These are phyloP conservation scores for Eimeria praecox DNA, from an alignment of 169 alveolate species.

Conservation along the genomic window DNA sequence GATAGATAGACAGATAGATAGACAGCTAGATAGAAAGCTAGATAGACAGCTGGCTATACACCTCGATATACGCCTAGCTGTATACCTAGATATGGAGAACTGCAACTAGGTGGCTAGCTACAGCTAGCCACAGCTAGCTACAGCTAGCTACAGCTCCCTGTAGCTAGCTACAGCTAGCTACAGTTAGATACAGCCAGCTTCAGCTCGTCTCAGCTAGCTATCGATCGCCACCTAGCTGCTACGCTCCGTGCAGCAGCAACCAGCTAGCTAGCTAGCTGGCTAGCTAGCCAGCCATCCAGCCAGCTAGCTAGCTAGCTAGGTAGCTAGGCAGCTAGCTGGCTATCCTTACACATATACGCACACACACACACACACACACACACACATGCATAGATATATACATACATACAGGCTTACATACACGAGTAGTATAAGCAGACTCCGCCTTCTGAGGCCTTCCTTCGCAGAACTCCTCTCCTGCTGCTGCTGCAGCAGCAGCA, in stretches of 20 bases:
- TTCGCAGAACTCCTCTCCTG: neutral
- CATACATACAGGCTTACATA: neutral
- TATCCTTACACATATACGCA: too few species aligned
- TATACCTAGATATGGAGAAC: neutral
- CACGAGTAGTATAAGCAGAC: too few species aligned
- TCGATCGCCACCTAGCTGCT: too few species aligned
- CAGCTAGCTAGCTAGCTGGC: constrained; percentile 21
- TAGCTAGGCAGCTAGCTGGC: too few species aligned
- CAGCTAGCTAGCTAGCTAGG: constrained; percentile 22
- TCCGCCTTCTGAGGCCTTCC: too few species aligned
- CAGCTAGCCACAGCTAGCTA: neutral
- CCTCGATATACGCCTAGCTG: neutral
- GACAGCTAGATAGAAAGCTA: too few species aligned
- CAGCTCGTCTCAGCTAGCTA: neutral
- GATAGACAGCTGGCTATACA: neutral
- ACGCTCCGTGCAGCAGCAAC: too few species aligned
- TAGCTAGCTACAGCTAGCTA: neutral
- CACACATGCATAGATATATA: neutral
- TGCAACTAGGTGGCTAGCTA: too few species aligned
- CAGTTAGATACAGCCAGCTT: neutral
- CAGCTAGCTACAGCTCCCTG: neutral
- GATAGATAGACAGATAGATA: too few species aligned
- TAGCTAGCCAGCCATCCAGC: too few species aligned
- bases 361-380: too few species aligned
- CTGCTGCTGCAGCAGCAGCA: neutral